Conservation (phyloP, 2,329 filamentous ascomycete genomes). For the Alternaria gaisen region DNA sequence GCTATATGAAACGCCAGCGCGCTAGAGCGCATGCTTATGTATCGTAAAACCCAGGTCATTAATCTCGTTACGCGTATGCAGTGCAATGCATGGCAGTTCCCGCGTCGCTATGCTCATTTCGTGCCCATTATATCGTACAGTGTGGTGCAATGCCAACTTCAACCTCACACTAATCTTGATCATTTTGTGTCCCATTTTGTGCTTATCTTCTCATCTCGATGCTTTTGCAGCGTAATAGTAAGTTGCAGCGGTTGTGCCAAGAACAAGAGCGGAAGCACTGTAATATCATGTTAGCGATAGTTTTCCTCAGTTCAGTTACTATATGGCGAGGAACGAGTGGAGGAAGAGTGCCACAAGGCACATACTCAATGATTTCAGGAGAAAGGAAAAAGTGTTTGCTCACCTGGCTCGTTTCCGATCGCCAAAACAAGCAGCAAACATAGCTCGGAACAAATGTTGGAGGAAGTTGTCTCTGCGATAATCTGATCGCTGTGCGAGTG, state of each 20-base stretch:
- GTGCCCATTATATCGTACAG: background rate
- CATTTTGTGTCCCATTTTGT: background rate
- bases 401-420: conserved; percentile 37
- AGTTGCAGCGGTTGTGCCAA: conserved; percentile 18
- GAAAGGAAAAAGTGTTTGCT: conserved; percentile 17
- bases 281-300: conserved; percentile 5
- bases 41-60: conserved; percentile 2
- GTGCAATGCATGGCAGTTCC: background rate
- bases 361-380: conserved; percentile 1
- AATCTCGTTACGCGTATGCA: conserved; percentile 4
- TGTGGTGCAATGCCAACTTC: background rate
- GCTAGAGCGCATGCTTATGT: conserved; percentile 3
- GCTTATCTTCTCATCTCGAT: conserved; percentile 5
- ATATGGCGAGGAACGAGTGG: background rate
- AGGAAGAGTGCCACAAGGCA: background rate
- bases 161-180: background rate
- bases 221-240: conserved; percentile 18
- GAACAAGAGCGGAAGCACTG: conserved; percentile 19
- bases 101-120: background rate
- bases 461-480: conserved; percentile 16
- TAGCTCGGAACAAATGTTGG: conserved; percentile 18
- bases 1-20: conserved; percentile 5
- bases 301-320: background rate
- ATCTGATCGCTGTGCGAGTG: conserved; percentile 5
- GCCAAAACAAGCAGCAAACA: conserved; percentile 27